Evolutionary conservation across 257 asterid species (phyloP), one percentile per base, ranked within the genome.

Genomic region (Solanum megistacrolobum): DNA sequence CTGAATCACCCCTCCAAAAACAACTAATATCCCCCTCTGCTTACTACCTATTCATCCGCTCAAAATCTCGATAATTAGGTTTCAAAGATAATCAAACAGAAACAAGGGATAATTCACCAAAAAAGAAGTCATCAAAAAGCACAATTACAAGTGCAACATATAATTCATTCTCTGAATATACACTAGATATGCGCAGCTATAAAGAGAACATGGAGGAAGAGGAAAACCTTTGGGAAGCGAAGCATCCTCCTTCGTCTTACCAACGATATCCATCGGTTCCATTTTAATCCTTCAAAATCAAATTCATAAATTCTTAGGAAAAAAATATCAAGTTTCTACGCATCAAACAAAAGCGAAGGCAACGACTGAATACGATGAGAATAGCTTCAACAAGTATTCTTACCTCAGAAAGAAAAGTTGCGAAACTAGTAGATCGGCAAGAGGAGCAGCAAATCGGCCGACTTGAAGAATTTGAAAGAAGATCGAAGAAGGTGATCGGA

Each of bases 251-350:
- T 97, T 97, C 20, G 97, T 90, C 90, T 91, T 92, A 69, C 98
- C 98, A 65, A 97, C 98, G 86, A 97, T 97, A 88, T 97, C 99
- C 97, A 94, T 93, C 29, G 98, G 95, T 79, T 97, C 99, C 99
- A 97, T 97, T 82, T 43, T 86, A 68, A 83, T 75, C 79, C 90
- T 95, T 91, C 88, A 86, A 66, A 36, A 69, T 14, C 36, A 65
- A 62, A 86, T 10, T 86, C 38, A 46, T 1, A 41, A 34, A 43
- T 21, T 58, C 9, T 62, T 11, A 4, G 9, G 9, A 34, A 21
- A 31, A 35, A 55, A 39, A 3, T 73, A 16, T 43, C 66, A 89
- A 87, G 73, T 88, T 88, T 88, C 62, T 86, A 65, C 14, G 52
- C 14, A 25, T 27, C n/a, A 76, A 9, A 72, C 43, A 1, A 46